phyloP scores from a whole-genome alignment of 306 rosid genomes.

The Notholithocarpus densiflorus region DNA sequence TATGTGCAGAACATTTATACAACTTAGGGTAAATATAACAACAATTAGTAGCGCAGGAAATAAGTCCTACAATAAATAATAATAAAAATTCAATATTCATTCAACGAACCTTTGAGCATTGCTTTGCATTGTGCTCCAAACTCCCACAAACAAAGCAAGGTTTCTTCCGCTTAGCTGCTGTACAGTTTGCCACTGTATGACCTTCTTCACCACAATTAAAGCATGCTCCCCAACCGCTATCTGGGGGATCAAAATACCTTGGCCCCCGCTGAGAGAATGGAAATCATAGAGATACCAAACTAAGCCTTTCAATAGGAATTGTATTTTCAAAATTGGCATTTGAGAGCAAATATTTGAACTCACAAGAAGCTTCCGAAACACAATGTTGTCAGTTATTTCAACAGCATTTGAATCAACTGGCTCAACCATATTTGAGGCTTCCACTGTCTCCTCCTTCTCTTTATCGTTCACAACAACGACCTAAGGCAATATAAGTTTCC shows the following conservation, averaged over 20 bases:
- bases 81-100: too few species aligned
- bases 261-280: slow-evolving; percentile 82
- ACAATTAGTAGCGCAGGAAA: not conserved
- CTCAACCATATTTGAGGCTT: slow-evolving; percentile 21
- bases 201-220: slow-evolving; percentile 94
- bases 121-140: slow-evolving; percentile 71
- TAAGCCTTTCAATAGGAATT: slow-evolving; percentile 37
- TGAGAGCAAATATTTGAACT: slow-evolving; percentile 47
- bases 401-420: slow-evolving; percentile 33
- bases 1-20: not conserved
- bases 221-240: slow-evolving; percentile 81
- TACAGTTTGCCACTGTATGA: slow-evolving; percentile 75
- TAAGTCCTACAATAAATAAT: not conserved
- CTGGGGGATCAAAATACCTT: slow-evolving; percentile 94
- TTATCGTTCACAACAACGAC: slow-evolving; percentile 30
- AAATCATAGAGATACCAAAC: slow-evolving; percentile 42
- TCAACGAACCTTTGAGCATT: slow-evolving; percentile 59
- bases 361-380: slow-evolving; percentile 86
- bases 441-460: slow-evolving; percentile 22
- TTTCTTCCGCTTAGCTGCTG: slow-evolving; percentile 56
- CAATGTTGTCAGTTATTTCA: slow-evolving; percentile 47
- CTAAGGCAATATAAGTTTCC: slow-evolving; percentile 24
- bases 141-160: slow-evolving; percentile 93
- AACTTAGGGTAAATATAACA: not conserved
- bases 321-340: slow-evolving; percentile 34